Evolutionary conservation across 2,329 filamentous ascomycete species (phyloP), one percentile per base, ranked within the genome.

Genomic region (Penicillium sp.): DNA sequence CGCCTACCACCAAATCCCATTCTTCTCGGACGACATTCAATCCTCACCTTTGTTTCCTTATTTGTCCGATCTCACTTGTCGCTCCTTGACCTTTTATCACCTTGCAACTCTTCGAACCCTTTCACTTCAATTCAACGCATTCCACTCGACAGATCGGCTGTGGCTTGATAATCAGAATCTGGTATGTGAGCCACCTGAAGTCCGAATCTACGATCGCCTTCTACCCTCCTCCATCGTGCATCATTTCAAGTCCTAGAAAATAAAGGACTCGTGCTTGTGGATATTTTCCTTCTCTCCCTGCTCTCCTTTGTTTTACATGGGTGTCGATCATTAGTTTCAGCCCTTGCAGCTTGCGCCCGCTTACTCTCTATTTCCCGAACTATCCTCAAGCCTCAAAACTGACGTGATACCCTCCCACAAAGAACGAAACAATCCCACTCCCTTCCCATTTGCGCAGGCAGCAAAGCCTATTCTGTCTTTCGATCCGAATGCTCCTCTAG

Each of bases 401-500:
- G 30, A 58, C 53, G 47, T 47, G 56, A 51, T 26, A 42, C 53
- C 44, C 47, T 71, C 68, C 49, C 75, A 10, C 37, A 74, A 73
- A 77, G 72, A 67, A 33, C 26, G 6, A 47, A 47, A 13, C 12
- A 12, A 38, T 54, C 17, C 51, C 51, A 42, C 24, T 55, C 38
- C 26, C 28, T 24, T 28, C 19, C 44, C 70, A 71, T 77, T 78
- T 78, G 76, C 76, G 75, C 77, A 73, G 77, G 76, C 72, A 77
- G 76, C 76, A 79, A 77, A 76, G 67, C 62, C 8, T 64, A 69
- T 30, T 4, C 63, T 70, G 60, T 68, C 55, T 68, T 65, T 66
- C 64, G 58, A 57, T 65, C 68, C 70, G 71, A 70, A 75, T 74
- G 72, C 69, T 70, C 68, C 66, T 70, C 66, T 65, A 67, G 66